Percentiles rank a stretch among this genome's conserved stretches.
phyloP scores from a whole-genome alignment of 2,329 filamentous ascomycete genomes.

The Ophiocordyceps camponoti-saundersi region DNA sequence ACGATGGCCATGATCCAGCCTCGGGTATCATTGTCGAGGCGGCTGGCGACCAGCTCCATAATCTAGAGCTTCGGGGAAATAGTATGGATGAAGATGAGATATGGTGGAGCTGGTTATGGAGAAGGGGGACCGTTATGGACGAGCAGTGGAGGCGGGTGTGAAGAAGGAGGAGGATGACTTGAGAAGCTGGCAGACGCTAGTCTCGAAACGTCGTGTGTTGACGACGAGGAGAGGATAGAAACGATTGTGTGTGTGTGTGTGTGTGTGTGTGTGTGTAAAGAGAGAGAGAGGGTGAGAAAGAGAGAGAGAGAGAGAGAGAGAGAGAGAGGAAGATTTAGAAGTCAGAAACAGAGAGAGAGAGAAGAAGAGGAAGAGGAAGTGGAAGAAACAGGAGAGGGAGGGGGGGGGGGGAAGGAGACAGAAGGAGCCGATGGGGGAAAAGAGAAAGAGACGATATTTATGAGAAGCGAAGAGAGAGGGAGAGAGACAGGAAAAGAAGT shows the following conservation, averaged over 20 bases:
- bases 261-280: background rate
- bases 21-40: constrained; percentile 61
- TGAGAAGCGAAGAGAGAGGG: background rate
- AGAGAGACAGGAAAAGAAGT: background rate
- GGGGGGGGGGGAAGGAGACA: background rate
- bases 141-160: background rate
- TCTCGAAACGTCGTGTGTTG: background rate
- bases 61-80: constrained; percentile 3
- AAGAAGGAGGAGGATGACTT: background rate
- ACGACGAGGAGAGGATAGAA: background rate
- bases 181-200: background rate
- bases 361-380: too few relatives aligned
- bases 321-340: too few relatives aligned
- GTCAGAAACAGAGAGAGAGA: too few relatives aligned
- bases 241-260: too few relatives aligned
- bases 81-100: background rate
- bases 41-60: constrained; percentile 20
- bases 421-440: too few relatives aligned
- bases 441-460: too few relatives aligned
- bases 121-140: background rate
- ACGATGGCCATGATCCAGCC: constrained; percentile 89
- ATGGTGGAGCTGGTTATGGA: background rate
- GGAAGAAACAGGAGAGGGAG: background rate
- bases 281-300: background rate
- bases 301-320: too few relatives aligned